These are phyloP conservation scores for Lasiosphaeriaceae sp. DNA, from an alignment of 495 filamentous ascomycete genomes.

Conservation along the genomic window DNA sequence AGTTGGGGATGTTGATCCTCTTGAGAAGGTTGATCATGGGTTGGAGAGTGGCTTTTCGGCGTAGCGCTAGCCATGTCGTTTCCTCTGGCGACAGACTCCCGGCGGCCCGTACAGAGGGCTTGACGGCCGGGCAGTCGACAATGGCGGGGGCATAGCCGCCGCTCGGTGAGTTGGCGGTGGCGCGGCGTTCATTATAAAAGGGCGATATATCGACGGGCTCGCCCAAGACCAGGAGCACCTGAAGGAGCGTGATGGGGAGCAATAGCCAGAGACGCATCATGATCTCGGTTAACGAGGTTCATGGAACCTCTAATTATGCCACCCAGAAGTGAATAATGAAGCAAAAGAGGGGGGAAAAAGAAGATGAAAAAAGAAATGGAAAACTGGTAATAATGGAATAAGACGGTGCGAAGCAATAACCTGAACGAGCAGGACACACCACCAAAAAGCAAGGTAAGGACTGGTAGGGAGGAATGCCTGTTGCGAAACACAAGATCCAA, in stretches of 20 bases:
- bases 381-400: too few relatives aligned
- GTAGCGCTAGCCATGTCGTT: conserved; percentile 56
- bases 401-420: too few relatives aligned
- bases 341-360: not conserved
- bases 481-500: too few relatives aligned
- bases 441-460: too few relatives aligned
- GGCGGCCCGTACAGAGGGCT: conserved; percentile 51
- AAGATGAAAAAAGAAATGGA: not conserved
- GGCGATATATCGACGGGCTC: not conserved
- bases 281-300: not conserved
- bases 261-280: not conserved
- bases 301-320: not conserved
- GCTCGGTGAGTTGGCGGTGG: conserved; percentile 51
- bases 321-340: too few relatives aligned
- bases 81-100: conserved; percentile 60
- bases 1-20: conserved; percentile 67
- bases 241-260: not conserved
- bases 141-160: conserved; percentile 52
- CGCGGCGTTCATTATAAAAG: conserved; percentile 23
- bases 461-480: too few relatives aligned
- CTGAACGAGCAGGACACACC: too few relatives aligned
- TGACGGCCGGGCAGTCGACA: conserved; percentile 47
- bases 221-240: not conserved
- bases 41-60: conserved; percentile 54
- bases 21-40: conserved; percentile 72